Conservation (phyloP, 2,329 filamentous ascomycete species). For the Fusarium coicis region DNA sequence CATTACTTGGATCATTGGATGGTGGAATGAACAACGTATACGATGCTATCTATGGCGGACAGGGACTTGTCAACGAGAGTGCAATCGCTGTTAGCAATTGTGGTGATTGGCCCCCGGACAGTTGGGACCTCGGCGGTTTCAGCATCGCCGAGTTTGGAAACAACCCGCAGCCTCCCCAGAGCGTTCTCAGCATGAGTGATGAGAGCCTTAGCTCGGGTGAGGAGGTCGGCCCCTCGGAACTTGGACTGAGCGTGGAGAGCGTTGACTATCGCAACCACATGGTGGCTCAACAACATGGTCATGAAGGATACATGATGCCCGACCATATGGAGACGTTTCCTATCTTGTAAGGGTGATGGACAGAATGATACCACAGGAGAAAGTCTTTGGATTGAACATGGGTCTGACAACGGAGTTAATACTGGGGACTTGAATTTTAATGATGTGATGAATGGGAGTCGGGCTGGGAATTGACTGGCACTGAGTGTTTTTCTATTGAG, state of each 20-base stretch:
- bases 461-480: not conserved
- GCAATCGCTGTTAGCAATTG: constrained; percentile 55
- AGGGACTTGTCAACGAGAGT: constrained; percentile 59
- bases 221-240: constrained; percentile 59
- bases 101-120: constrained; percentile 66
- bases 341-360: constrained; percentile 25
- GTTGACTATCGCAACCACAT: constrained; percentile 48
- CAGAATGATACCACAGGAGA: constrained; percentile 36
- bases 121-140: constrained; percentile 65
- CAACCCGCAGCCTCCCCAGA: constrained; percentile 59
- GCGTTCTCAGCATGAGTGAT: constrained; percentile 66
- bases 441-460: constrained; percentile 24
- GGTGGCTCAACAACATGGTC: constrained; percentile 31
- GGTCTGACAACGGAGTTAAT: constrained; percentile 26
- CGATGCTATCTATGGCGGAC: constrained; percentile 81
- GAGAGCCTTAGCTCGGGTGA: constrained; percentile 68
- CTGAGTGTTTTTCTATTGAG: constrained; percentile 5
- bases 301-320: constrained; percentile 40
- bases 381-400: constrained; percentile 15
- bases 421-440: constrained; percentile 7
- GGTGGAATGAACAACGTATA: constrained; percentile 85
- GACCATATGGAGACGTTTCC: constrained; percentile 41
- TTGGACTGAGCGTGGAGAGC: constrained; percentile 56
- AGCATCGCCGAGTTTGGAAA: constrained; percentile 60
- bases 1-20: constrained; percentile 81